A percentile compares a stretch with the other conserved stretches of the same genome.
These are phyloP conservation scores for Aspergillus tamarii DNA, from an alignment of 2,329 filamentous ascomycete genomes.

Conservation along the genomic window DNA sequence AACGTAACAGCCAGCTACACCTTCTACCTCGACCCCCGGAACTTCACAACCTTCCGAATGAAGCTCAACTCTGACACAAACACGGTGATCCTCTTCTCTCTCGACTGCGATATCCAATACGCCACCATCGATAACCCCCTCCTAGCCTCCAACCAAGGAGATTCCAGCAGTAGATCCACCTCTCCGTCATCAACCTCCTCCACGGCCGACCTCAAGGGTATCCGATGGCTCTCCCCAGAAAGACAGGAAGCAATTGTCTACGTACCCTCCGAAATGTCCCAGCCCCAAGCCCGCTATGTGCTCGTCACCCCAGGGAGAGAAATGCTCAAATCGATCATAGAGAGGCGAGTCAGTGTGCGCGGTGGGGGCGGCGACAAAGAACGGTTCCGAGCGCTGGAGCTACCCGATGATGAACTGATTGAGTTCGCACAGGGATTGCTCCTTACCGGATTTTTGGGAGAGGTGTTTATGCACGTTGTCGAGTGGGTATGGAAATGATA, in stretches of 20 bases:
- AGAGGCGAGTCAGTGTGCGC: slow-evolving; percentile 30
- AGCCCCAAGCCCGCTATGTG: slow-evolving; percentile 26
- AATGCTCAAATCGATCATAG: slow-evolving; percentile 30
- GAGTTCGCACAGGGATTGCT: slow-evolving; percentile 35
- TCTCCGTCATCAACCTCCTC: slow-evolving; percentile 11
- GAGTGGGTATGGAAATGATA: slow-evolving; percentile 32
- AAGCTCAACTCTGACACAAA: slow-evolving; percentile 32
- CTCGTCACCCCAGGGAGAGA: slow-evolving; percentile 32
- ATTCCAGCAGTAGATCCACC: slow-evolving; percentile 2
- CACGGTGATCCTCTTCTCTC: slow-evolving; percentile 33
- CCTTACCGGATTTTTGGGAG: slow-evolving; percentile 29
- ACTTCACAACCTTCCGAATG: slow-evolving; percentile 39
- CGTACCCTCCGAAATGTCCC: slow-evolving; percentile 11
- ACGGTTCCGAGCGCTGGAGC: slow-evolving; percentile 23
- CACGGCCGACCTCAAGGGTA: slow-evolving; percentile 5
- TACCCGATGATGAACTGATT: slow-evolving; percentile 31
- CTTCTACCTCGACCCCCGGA: slow-evolving; percentile 35
- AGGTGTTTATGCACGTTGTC: slow-evolving; percentile 37
- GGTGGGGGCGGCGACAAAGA: slow-evolving; percentile 27
- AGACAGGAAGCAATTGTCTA: slow-evolving; percentile 28
- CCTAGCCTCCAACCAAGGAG: background rate
- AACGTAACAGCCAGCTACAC: slow-evolving; percentile 31
- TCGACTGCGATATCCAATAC: slow-evolving; percentile 32
- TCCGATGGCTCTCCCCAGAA: slow-evolving; percentile 32
- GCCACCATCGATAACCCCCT: slow-evolving; percentile 22